Evolutionary conservation across 202 grass and related monocot genomes (phyloP), one percentile per base, ranked within the genome.

Genomic region (Panicum virgatum): DNA sequence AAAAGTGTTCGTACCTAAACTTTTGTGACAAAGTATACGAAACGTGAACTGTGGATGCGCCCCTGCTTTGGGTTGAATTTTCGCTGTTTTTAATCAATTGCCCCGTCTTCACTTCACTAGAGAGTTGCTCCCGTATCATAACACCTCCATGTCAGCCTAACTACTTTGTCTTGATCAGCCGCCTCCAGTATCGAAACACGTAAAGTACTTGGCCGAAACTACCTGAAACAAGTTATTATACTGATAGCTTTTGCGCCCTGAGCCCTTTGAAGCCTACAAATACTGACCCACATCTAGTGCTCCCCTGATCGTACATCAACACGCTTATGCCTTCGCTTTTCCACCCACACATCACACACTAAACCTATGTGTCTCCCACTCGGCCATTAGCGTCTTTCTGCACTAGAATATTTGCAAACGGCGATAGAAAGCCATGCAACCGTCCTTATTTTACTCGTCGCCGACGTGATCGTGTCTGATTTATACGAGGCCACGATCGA

Each of bases 331-430:
- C 65, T 65, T 69, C 59, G 32, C 90, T 92, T 92, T 89, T 89
- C 79, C 73, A 87, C 69, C 76, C 52, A 70, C 74, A 47, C 58
- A 56, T 60, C 71, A 29, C 69, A 78, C 77, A 59, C 61, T 84
- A 81, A 83, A 92, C 92, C 79, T 85, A 83, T 76, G 89, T 89
- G 89, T 94, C 88, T 83, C 89, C 81, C 89, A 92, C 89, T 85
- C 76, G 88, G 63, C 88, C 83, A 89, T 87, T 92, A 75, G 85
- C 80, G 56, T 76, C 82, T 67, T 16, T 32, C 27, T 46, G 30
- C n/a, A 59, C 14, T 82, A 44, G 18, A 56, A 56, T 76, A 85
- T 68, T 50, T 34, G 73, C 34, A 34, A 34, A 13, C 59, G 48
- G 62, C 47, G 44, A 63, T 52, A 30, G 53, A 85, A 84, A 87